Percentiles rank a stretch among this genome's conserved stretches.
Conservation (phyloP, 306 rosid genomes). For the Senna tora region DNA sequence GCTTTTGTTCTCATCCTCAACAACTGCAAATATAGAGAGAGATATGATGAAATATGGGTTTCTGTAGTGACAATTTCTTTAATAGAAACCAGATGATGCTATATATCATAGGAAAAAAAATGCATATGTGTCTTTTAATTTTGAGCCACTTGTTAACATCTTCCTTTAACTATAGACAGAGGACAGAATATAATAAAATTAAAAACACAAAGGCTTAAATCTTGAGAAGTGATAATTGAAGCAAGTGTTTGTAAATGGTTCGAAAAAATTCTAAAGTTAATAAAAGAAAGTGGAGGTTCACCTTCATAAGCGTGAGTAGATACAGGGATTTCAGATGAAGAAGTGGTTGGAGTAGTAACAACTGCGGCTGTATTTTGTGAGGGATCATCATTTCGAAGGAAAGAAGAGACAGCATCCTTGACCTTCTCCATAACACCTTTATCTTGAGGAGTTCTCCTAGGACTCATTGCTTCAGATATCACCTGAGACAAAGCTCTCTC, state of each 20-base stretch:
- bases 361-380: constrained; percentile 24
- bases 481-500: constrained; percentile 83
- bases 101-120: neutral
- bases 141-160: too few species aligned
- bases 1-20: constrained; percentile 64
- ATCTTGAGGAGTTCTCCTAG: constrained; percentile 55
- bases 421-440: constrained; percentile 79
- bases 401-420: constrained; percentile 74
- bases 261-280: neutral
- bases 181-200: too few species aligned
- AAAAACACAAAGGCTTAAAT: too few species aligned
- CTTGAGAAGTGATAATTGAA: too few species aligned
- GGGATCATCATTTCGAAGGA: constrained; percentile 61
- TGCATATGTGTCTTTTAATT: too few species aligned
- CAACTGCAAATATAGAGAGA: constrained; percentile 53
- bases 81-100: neutral
- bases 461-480: constrained; percentile 79
- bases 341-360: constrained; percentile 8
- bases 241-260: too few species aligned
- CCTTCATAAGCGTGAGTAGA: constrained; percentile 60
- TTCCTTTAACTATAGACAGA: too few species aligned
- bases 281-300: constrained; percentile 17
- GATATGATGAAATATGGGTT: constrained; percentile 2
- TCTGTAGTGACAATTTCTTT: neutral
- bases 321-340: constrained; percentile 42